Base-by-base conservation (phyloP, 108 stramenopile species). In the Cyclotella cryptica region DNA sequence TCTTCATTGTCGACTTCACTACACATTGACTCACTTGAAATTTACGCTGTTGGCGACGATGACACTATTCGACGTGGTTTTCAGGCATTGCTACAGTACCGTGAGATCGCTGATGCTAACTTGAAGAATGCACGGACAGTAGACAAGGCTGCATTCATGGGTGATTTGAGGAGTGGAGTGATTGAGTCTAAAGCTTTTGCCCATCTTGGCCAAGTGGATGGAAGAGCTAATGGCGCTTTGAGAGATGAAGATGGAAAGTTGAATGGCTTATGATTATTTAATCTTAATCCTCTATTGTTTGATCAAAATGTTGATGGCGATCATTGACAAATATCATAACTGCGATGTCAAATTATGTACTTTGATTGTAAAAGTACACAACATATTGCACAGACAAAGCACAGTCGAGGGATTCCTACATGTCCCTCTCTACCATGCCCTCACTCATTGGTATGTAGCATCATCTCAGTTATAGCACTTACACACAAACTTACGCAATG, bases 81-180 rank as follows among this genome's bases (percentile, higher is more conserved):
- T 64, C 72, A 75, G 45, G 88, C 84, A 21, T 83, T 89, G 60
- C 43, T 46, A n/a, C 72, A 83, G 44, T 76, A 82, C 46, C 77
- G 92, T 43, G 93, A 88, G 26, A 85, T 90, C 66, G 78, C 76
- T 8, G 89, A 85, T 53, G 88, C 90, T 8, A 81, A 77, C 44
- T 81, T 95, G 54, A 73, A 81, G 29, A 88, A 88, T 61, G 90
- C 91, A 27, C 74, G 92, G 43, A 95, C 86, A 24, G 93, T 92
- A 14, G 92, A 95, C 81, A 92, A 91, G 73, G 89, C 91, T 0
- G 82, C 82, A 53, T 95, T 95, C 59, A 67, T 92, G 78, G 93
- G 91, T 58, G 93, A 95, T 69, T 84, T 95, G 66, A 86, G 83
- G 41, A 87, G 84, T 61, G 93, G 93, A 30, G 72, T 90, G 8